Evolutionary conservation across 116 monocot genomes (phyloP), one percentile per base, ranked within the genome.

Genomic region (Phalaenopsis hybrid): DNA sequence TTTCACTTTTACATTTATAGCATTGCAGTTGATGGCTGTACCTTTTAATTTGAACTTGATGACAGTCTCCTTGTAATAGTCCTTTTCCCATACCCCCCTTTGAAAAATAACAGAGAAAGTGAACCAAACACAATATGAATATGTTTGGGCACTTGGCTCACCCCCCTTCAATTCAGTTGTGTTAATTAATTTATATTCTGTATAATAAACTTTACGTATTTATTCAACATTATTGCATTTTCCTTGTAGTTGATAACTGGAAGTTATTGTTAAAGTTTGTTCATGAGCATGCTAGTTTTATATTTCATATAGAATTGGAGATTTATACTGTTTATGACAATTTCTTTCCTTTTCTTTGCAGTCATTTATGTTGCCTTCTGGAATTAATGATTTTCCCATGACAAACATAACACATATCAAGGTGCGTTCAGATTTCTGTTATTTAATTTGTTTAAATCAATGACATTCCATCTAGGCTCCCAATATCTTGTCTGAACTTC

Each of bases 291-390:
- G 37, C 2, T 73, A 15, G 18, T 75, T 75, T 57, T 37, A 63
- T 59, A 11, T 75, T 59, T 44, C 37, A 37, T 37, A 37, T 37
- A 37, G 37, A 37, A 37, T 37, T 59, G 50, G 12, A 50, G 12
- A 50, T 50, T 48, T 45, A 1, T 65, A 25, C 3, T 44, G n/a
- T 63, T 79, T 48, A 69, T 82, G 43, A 61, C 61, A 46, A 20
- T 51, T 50, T 51, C 5, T 28, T 77, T 50, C 13, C 55, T 70
- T 45, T 76, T 21, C 76, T 82, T 25, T 85, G 85, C 25, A 99
- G 98, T 93, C 95, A 72, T 98, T 98, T 82, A 99, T 99, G 98
- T 99, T 95, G 76, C 98, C 98, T 74, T 99, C 98, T 73, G 98
- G 98, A 86, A 95, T 98, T 81, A 91, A 95, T 87, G 98, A 99